Percentiles rank a stretch among this genome's conserved stretches.
These are phyloP conservation scores for Serpula lacrymans DNA, from an alignment of 768 basidiomycete species.

Conservation along the genomic window DNA sequence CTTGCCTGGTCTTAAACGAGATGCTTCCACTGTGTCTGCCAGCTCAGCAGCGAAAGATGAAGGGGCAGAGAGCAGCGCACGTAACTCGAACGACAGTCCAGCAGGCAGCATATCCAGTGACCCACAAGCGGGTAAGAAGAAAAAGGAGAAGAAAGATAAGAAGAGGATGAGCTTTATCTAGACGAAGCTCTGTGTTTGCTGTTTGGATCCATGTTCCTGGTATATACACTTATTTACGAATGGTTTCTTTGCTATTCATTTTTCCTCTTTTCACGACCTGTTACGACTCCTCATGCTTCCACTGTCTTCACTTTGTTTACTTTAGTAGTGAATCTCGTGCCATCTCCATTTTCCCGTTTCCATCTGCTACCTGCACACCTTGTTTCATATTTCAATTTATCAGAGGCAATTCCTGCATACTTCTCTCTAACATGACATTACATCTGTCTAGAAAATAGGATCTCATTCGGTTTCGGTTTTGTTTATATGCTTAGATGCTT, in stretches of 20 bases:
- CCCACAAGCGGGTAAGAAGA: slow-evolving; percentile 45
- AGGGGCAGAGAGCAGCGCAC: slow-evolving; percentile 39
- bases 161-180: slow-evolving; percentile 57
- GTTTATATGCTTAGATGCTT: too few species aligned
- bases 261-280: slow-evolving; percentile 23
- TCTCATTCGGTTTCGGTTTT: too few species aligned
- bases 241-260: slow-evolving; percentile 11
- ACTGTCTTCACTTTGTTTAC: slow-evolving; percentile 10
- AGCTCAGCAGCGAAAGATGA: slow-evolving; percentile 39
- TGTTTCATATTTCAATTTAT: background rate
- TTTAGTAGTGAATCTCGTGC: slow-evolving; percentile 16
- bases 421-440: slow-evolving; percentile 9
- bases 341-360: slow-evolving; percentile 7
- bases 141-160: slow-evolving; percentile 59
- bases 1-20: slow-evolving; percentile 29
- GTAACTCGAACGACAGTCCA: slow-evolving; percentile 52
- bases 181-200: slow-evolving; percentile 20
- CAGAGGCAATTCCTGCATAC: background rate
- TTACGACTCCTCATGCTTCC: slow-evolving; percentile 18
- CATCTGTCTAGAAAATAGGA: slow-evolving; percentile 13
- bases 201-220: background rate
- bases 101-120: slow-evolving; percentile 51
- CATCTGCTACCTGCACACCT: slow-evolving; percentile 11
- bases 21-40: slow-evolving; percentile 39
- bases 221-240: background rate